Conservation (phyloP, 2,329 filamentous ascomycete genomes). For the Fusarium virguliforme region DNA sequence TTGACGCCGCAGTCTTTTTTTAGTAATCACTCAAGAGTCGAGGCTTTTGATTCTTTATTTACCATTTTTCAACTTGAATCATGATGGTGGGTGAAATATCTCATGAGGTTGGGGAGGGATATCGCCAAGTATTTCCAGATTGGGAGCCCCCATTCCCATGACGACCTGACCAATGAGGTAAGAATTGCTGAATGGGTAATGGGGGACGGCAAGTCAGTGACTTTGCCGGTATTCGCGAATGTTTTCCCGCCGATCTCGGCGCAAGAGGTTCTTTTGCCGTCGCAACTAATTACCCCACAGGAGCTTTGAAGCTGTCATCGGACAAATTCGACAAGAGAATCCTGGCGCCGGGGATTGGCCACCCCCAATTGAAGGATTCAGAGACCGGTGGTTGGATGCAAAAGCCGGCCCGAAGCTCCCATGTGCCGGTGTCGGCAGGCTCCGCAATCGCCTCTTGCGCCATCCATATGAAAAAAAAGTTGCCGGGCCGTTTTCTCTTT, state of each 20-base stretch:
- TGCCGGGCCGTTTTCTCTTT: constrained; percentile 14
- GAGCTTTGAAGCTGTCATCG: neutral
- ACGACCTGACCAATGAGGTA: neutral
- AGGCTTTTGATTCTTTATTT: constrained; percentile 25
- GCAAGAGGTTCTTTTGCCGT: neutral
- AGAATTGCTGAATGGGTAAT: neutral
- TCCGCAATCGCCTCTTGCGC: constrained; percentile 40
- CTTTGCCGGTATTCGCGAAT: neutral
- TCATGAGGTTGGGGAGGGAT: neutral
- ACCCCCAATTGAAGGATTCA: neutral
- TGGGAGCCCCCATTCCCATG: no score
- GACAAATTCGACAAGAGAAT: neutral
- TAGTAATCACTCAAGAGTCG: constrained; percentile 39
- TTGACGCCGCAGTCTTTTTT: constrained; percentile 20
- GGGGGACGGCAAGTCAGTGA: neutral
- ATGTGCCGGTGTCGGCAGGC: constrained; percentile 27
- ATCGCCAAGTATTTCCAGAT: no score
- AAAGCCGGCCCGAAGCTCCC: constrained; percentile 4
- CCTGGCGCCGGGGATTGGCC: constrained; percentile 4
- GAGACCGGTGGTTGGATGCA: neutral
- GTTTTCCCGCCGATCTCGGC: neutral
- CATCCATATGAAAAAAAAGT: constrained; percentile 34
- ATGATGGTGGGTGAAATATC: neutral
- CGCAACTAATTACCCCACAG: neutral
- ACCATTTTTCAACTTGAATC: neutral